Evolutionary conservation across 169 alveolate genomes (phyloP).

Genomic region (Eimeria necatrix): DNA sequence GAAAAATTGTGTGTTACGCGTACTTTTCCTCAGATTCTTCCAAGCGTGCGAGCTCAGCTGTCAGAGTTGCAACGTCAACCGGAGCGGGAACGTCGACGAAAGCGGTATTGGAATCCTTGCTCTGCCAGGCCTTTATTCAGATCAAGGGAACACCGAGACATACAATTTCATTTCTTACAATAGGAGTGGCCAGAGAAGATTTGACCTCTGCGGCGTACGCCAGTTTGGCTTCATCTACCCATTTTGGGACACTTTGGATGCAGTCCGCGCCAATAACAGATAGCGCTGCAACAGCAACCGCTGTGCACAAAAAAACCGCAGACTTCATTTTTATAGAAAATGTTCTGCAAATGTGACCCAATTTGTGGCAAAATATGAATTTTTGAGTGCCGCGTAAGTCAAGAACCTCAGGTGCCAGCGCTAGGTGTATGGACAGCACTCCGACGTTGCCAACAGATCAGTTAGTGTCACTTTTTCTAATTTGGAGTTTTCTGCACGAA

Average conservation of each 20-base stretch:
- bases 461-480: slow-evolving; percentile 19
- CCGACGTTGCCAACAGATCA: not conserved
- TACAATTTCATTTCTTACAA: not conserved
- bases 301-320: slow-evolving; percentile 53
- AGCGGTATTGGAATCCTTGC: not conserved
- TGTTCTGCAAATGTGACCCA: slow-evolving; percentile 20
- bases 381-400: not conserved
- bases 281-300: slow-evolving; percentile 61
- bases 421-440: slow-evolving; percentile 43
- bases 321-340: slow-evolving; percentile 37
- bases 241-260: slow-evolving; percentile 43
- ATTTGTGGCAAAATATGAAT: not conserved
- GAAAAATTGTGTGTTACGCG: not conserved
- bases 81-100: slow-evolving; percentile 25
- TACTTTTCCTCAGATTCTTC: slow-evolving; percentile 65
- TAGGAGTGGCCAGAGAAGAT: slow-evolving; percentile 4
- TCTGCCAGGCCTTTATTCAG: not conserved
- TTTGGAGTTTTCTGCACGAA: slow-evolving; percentile 17
- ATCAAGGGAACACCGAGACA: not conserved
- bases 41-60: slow-evolving; percentile 73
- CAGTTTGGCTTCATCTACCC: slow-evolving; percentile 68
- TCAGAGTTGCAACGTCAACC: slow-evolving; percentile 61
- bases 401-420: not conserved
- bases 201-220: slow-evolving; percentile 65
- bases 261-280: slow-evolving; percentile 32